Evolutionary conservation across 805 yeast genomes (phyloP).

Genomic region (Barnettozyma populi): DNA sequence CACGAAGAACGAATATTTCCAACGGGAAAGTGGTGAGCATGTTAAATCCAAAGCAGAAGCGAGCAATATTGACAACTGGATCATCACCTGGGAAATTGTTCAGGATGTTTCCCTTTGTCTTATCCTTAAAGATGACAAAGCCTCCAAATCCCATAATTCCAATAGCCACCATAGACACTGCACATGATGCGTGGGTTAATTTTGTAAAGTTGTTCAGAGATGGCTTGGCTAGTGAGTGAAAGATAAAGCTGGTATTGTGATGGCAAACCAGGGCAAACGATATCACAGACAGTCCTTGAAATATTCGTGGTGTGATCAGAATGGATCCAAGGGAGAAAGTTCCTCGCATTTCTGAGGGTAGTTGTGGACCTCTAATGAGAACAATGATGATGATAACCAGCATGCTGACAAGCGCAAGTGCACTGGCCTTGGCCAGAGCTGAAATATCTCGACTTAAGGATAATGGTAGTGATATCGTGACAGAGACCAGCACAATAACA

Average conservation of each 20-base stretch:
- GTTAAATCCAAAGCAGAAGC: conserved; percentile 86
- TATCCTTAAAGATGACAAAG: conserved; percentile 63
- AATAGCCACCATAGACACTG: conserved; percentile 75
- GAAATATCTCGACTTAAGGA: conserved; percentile 78
- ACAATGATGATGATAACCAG: conserved; percentile 68
- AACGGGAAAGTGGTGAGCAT: conserved; percentile 91
- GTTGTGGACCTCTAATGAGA: conserved; percentile 64
- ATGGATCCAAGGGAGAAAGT: conserved; percentile 37
- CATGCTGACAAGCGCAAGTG: conserved; percentile 85
- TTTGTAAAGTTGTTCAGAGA: conserved; percentile 68
- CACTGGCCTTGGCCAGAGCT: conserved; percentile 79
- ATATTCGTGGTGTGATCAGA: conserved; percentile 58
- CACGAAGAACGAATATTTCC: conserved; percentile 86
- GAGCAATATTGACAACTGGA: conserved; percentile 72
- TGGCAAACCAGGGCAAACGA: conserved; percentile 96
- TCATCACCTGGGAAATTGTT: conserved; percentile 83
- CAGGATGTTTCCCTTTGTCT: conserved; percentile 80
- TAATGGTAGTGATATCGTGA: conserved; percentile 75
- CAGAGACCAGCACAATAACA: conserved; percentile 65
- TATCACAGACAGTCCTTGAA: conserved; percentile 90
- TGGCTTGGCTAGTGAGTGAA: conserved; percentile 74
- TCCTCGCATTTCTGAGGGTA: conserved; percentile 44
- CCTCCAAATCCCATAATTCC: conserved; percentile 77
- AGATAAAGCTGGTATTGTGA: conserved; percentile 87
- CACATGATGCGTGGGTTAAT: conserved; percentile 80